Base-by-base conservation (phyloP, 306 rosid genomes). In the Quercus robur region DNA sequence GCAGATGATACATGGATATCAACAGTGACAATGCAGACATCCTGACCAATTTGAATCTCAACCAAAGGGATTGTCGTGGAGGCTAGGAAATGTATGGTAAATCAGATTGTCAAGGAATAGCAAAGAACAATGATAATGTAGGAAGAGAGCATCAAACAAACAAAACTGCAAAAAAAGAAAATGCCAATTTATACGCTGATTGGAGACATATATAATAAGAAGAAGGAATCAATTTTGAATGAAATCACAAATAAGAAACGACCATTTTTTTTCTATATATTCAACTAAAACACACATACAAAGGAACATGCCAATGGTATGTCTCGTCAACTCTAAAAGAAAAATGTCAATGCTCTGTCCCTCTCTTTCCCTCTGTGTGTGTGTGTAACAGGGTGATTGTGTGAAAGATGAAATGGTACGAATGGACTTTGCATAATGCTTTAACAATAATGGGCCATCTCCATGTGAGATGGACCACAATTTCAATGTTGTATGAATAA, bases 101-200 rank as follows among this genome's bases (percentile, higher is more conserved):
- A 35, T 76, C 83, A 83, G 56, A 69, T 2, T 80, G 86, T 69
- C 68, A 67, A 72, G 80, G n/a, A 30, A 71, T 59, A 58, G 26
- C 70, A 56, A 74, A 78, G 62, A 3, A 38, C 19, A 63, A 68
- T 75, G 76, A 78, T 62, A 82, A 63, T 56, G 73, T 61, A 76
- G 7, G 85, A 62, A 82, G 77, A 84, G 46, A 33, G 67, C 58
- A 71, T 74, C 56, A 81, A 76, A 84, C 86, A 85, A 80, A 73
- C 61, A 44, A 56, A 62, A 52, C 68, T 59, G 61, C 46, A 77
- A 71, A 84, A 76, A 81, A 25, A 69, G 81, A 85, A 87, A 82
- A 38, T 12, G 73, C 86, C 91, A 87, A 83, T 23, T 33, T 21
- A 71, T 55, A 72, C 57, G 49, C 57, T 70, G 33, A 23, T 83